A percentile compares a stretch with the other conserved stretches of the same genome.
Evolutionary conservation across 169 alveolate genomes (phyloP).

Genomic region (Plasmodium berghei): DNA sequence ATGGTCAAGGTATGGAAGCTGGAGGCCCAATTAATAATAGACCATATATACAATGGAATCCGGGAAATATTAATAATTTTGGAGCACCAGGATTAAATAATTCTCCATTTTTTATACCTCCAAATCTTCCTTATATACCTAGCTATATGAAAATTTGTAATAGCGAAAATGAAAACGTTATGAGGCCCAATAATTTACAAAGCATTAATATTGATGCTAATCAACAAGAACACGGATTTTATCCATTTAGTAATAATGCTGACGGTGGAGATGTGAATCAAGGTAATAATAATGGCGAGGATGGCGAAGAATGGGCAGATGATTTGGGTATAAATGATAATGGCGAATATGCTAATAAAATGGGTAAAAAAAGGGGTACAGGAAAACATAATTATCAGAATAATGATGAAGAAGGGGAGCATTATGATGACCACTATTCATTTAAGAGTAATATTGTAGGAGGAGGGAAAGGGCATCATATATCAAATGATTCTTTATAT

Average conservation of each 20-base stretch:
- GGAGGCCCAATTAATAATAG: background rate
- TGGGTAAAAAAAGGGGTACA: slow-evolving; percentile 1
- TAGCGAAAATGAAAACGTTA: background rate
- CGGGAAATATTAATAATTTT: slow-evolving; percentile 4
- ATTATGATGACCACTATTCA: background rate
- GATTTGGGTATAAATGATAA: background rate
- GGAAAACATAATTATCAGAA: slow-evolving; percentile 18
- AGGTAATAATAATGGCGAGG: background rate
- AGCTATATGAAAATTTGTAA: slow-evolving; percentile 9
- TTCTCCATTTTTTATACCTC: slow-evolving; percentile 11
- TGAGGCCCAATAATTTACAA: background rate
- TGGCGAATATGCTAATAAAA: background rate
- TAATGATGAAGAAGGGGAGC: slow-evolving; percentile 24
- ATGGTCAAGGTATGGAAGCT: background rate
- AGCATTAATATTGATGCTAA: background rate
- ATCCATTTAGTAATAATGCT: slow-evolving; percentile 2
- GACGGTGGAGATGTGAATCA: slow-evolving; percentile 5
- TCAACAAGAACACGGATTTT: slow-evolving; percentile 13
- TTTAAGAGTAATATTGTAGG: background rate
- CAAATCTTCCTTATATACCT: slow-evolving; percentile 7
- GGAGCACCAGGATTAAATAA: background rate
- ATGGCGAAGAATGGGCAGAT: slow-evolving; percentile 16
- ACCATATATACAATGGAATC: background rate
- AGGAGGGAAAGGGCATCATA: slow-evolving; percentile 3
- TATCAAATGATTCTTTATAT: background rate